Conservation (phyloP, 306 rosid genomes). For the Cercis canadensis region DNA sequence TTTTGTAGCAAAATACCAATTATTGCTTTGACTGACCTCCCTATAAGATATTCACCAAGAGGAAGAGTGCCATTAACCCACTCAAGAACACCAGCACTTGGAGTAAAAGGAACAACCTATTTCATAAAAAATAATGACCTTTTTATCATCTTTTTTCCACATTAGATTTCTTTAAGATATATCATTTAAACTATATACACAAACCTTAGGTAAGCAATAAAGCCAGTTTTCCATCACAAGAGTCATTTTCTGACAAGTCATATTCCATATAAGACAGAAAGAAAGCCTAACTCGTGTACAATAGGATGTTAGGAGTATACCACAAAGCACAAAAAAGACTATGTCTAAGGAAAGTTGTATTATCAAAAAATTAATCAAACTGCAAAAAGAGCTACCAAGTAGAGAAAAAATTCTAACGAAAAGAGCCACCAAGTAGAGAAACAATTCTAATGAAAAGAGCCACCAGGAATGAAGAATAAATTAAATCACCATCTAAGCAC, state of each 20-base stretch:
- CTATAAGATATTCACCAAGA: constrained; percentile 89
- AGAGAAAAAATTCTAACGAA: constrained; percentile 4
- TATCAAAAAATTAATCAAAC: no score
- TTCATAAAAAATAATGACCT: constrained; percentile 20
- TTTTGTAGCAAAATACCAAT: constrained; percentile 13
- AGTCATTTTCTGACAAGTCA: constrained; percentile 22
- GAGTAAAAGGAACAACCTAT: constrained; percentile 97
- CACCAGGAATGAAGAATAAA: constrained; percentile 17
- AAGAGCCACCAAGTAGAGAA: background rate
- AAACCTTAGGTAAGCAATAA: constrained; percentile 4
- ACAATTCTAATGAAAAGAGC: constrained; percentile 11
- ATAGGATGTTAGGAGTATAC: constrained; percentile 14
- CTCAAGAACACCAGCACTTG: constrained; percentile 99
- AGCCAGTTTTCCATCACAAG: constrained; percentile 1
- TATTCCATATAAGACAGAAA: constrained; percentile 9
- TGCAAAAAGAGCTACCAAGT: background rate
- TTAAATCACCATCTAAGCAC: constrained; percentile 16
- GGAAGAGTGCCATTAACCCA: constrained; percentile 97
- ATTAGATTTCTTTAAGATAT: constrained; percentile 16
- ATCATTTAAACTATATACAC: constrained; percentile 11
- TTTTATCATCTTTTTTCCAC: constrained; percentile 17
- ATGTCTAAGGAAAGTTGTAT: background rate
- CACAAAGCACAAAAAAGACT: constrained; percentile 10
- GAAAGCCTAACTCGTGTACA: background rate
- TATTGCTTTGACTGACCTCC: constrained; percentile 65